phyloP scores from a whole-genome alignment of 306 rosid species.

The Corylus avellana region DNA sequence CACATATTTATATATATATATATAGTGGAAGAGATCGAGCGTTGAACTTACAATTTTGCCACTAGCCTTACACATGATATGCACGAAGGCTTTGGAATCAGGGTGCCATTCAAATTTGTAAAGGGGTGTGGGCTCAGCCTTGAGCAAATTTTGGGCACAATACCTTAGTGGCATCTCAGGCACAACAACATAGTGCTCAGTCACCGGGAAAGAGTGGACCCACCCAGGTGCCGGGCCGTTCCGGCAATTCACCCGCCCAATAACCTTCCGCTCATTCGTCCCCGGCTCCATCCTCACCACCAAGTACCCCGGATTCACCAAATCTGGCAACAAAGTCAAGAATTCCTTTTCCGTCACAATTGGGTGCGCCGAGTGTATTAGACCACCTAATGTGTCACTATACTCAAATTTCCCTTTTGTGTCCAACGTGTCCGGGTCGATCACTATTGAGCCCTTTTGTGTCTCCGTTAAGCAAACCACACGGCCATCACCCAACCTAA shows the following conservation, averaged over 20 bases:
- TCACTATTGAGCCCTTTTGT: slow-evolving; percentile 78
- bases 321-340: slow-evolving; percentile 73
- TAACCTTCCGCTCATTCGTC: slow-evolving; percentile 70
- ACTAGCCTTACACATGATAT: slow-evolving; percentile 81
- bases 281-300: slow-evolving; percentile 80
- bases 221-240: slow-evolving; percentile 78
- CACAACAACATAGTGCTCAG: slow-evolving; percentile 69
- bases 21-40: neutral
- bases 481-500: slow-evolving; percentile 76
- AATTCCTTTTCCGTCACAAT: slow-evolving; percentile 78
- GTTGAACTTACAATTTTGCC: slow-evolving; percentile 62
- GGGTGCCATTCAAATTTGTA: slow-evolving; percentile 96
- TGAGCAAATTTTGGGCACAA: slow-evolving; percentile 74
- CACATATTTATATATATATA: neutral
- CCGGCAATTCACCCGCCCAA: slow-evolving; percentile 70
- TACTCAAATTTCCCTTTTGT: slow-evolving; percentile 72
- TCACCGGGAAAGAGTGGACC: slow-evolving; percentile 92
- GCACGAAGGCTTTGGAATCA: slow-evolving; percentile 65
- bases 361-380: slow-evolving; percentile 92
- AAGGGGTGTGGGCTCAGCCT: slow-evolving; percentile 83
- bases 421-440: slow-evolving; percentile 71
- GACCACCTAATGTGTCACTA: slow-evolving; percentile 77
- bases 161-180: slow-evolving; percentile 94
- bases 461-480: slow-evolving; percentile 94
- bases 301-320: slow-evolving; percentile 71